Conservation (phyloP, 225 moss, liverwort and hornwort species). For the Ulota crispa region DNA sequence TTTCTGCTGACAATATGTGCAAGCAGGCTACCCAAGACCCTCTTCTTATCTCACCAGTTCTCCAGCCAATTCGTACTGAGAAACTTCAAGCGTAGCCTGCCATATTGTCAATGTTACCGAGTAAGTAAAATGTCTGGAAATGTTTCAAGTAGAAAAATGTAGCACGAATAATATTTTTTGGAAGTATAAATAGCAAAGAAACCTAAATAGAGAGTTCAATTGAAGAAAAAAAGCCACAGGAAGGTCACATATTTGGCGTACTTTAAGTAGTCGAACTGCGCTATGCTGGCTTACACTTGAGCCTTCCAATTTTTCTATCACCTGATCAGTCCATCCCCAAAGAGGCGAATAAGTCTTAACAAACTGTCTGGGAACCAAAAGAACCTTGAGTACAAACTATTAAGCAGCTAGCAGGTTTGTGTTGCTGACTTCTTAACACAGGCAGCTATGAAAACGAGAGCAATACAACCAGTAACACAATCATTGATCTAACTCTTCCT, state of each 20-base stretch:
- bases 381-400: not conserved
- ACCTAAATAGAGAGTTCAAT: not conserved
- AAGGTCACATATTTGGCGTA: slow-evolving; percentile 20
- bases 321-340: slow-evolving; percentile 49
- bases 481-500: not conserved
- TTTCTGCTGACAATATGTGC: slow-evolving; percentile 11
- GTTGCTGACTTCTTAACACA: not conserved
- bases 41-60: slow-evolving; percentile 56
- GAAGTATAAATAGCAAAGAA: not conserved
- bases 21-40: not conserved
- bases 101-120: not conserved
- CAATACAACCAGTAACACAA: not conserved
- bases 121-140: not conserved
- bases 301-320: slow-evolving; percentile 97
- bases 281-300: slow-evolving; percentile 88
- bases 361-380: not conserved
- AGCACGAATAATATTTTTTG: not conserved
- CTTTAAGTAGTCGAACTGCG: slow-evolving; percentile 91
- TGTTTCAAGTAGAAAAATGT: not conserved
- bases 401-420: slow-evolving; percentile 6
- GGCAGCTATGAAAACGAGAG: not conserved
- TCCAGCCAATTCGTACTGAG: slow-evolving; percentile 75
- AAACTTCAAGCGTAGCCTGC: slow-evolving; percentile 85
- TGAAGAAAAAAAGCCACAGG: not conserved
- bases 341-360: not conserved